Evolutionary conservation across 1,284 basidiomycete genomes (phyloP).

Genomic region (Neolentinus lepideus): DNA sequence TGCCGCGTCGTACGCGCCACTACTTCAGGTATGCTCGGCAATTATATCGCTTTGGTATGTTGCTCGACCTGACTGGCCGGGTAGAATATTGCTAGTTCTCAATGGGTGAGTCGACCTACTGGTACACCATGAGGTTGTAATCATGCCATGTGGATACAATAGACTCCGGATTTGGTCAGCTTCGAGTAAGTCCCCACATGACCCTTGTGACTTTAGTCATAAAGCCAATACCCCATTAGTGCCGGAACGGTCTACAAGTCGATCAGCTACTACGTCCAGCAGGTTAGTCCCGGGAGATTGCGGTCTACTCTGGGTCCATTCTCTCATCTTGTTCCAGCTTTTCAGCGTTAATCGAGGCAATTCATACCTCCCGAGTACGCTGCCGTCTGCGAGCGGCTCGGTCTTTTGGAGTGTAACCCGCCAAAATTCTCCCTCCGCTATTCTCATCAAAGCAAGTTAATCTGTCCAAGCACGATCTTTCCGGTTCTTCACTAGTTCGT

Average conservation of each 20-base stretch:
- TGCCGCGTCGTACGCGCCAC: slow-evolving; percentile 61
- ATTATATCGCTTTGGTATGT: no score
- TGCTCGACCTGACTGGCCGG: no score
- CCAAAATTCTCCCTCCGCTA: slow-evolving; percentile 29
- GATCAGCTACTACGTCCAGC: slow-evolving; percentile 61
- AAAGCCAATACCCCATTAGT: slow-evolving; percentile 24
- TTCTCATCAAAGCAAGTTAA: slow-evolving; percentile 50
- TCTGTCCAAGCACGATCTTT: no score
- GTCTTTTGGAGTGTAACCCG: slow-evolving; percentile 58
- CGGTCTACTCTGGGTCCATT: no score
- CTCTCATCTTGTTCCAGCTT: no score
- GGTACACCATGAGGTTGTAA: neutral
- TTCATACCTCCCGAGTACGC: slow-evolving; percentile 55
- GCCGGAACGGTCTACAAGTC: slow-evolving; percentile 46
- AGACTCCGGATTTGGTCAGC: slow-evolving; percentile 59
- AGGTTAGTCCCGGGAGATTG: no score
- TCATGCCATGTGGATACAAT: neutral
- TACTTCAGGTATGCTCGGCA: no score
- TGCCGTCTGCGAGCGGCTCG: slow-evolving; percentile 40
- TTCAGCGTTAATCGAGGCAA: slow-evolving; percentile 57
- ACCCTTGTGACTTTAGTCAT: neutral
- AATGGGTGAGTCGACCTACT: slow-evolving; percentile 38
- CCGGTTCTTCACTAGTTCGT: no score
- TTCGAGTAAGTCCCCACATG: slow-evolving; percentile 52
- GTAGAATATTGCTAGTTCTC: slow-evolving; percentile 48